These are phyloP conservation scores for Barnettozyma salicaria DNA, from an alignment of 805 yeast species.

Conservation along the genomic window DNA sequence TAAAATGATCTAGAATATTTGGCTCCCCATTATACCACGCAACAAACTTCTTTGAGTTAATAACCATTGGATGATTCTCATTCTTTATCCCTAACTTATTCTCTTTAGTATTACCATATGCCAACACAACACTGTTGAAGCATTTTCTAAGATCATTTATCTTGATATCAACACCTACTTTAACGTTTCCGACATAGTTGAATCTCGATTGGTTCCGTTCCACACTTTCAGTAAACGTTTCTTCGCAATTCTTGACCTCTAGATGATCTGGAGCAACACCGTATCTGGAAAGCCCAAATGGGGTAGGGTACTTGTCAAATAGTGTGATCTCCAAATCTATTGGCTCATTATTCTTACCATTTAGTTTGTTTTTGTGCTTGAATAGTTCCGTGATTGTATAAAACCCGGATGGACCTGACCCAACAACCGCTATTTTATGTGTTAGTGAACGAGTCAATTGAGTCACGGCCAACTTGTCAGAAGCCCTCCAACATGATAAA, in stretches of 20 bases:
- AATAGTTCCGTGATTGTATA: conserved; percentile 77
- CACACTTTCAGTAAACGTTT: conserved; percentile 49
- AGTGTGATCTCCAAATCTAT: conserved; percentile 47
- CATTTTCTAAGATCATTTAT: conserved; percentile 42
- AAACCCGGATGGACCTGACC: conserved; percentile 96
- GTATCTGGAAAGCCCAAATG: conserved; percentile 83
- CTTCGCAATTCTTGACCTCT: conserved; percentile 78
- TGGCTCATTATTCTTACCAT: not conserved
- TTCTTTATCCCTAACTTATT: conserved; percentile 52
- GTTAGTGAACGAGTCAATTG: conserved; percentile 3
- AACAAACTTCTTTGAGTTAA: conserved; percentile 80
- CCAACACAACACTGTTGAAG: conserved; percentile 70
- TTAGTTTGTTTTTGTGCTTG: conserved; percentile 29
- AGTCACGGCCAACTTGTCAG: not conserved
- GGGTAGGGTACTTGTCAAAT: conserved; percentile 82
- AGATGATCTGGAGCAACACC: conserved; percentile 99
- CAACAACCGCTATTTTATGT: conserved; percentile 48
- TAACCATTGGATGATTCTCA: conserved; percentile 50
- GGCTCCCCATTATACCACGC: conserved; percentile 97
- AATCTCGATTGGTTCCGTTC: conserved; percentile 30
- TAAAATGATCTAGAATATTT: conserved; percentile 32
- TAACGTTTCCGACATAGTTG: conserved; percentile 65
- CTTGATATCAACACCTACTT: conserved; percentile 56
- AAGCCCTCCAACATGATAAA: not conserved
- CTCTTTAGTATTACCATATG: conserved; percentile 76